These are phyloP conservation scores for Colletotrichum limetticola DNA, from an alignment of 2,329 filamentous ascomycete species.

Conservation along the genomic window DNA sequence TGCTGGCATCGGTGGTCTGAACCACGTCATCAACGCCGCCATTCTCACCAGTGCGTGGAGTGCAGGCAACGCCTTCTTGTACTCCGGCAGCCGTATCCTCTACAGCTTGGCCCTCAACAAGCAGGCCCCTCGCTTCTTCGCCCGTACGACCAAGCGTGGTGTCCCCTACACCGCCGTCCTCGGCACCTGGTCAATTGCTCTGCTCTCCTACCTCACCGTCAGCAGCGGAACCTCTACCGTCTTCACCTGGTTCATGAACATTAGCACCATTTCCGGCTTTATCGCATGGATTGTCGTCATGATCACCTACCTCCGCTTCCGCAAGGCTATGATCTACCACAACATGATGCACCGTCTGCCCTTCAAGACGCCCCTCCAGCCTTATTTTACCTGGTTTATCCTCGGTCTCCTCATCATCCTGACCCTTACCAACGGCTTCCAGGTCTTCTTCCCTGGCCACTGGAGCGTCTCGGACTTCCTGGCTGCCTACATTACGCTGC, in stretches of 20 bases:
- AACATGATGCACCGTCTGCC: conserved; percentile 62
- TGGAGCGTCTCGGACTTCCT: conserved; percentile 74
- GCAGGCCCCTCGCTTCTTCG: conserved; percentile 72
- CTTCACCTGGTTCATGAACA: conserved; percentile 78
- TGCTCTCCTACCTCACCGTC: conserved; percentile 77
- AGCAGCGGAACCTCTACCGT: conserved; percentile 70
- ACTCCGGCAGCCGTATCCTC: conserved; percentile 76
- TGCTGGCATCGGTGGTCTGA: conserved; percentile 70
- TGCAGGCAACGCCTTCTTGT: conserved; percentile 71
- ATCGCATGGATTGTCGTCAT: conserved; percentile 70
- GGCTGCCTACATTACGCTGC: conserved; percentile 72
- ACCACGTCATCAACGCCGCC: conserved; percentile 75
- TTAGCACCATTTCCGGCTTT: conserved; percentile 71
- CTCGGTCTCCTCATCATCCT: conserved; percentile 69
- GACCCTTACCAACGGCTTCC: conserved; percentile 80
- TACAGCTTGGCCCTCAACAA: conserved; percentile 75
- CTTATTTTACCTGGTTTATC: conserved; percentile 72
- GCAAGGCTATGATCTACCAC: conserved; percentile 64
- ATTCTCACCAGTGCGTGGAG: conserved; percentile 74
- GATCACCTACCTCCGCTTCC: conserved; percentile 69
- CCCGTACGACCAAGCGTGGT: conserved; percentile 68
- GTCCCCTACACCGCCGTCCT: conserved; percentile 68
- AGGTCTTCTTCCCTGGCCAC: conserved; percentile 74
- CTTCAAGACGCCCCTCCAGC: conserved; percentile 63
- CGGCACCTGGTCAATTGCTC: conserved; percentile 67